Conservation (phyloP, 768 basidiomycete species). For the Hirschioporus abietinus region DNA sequence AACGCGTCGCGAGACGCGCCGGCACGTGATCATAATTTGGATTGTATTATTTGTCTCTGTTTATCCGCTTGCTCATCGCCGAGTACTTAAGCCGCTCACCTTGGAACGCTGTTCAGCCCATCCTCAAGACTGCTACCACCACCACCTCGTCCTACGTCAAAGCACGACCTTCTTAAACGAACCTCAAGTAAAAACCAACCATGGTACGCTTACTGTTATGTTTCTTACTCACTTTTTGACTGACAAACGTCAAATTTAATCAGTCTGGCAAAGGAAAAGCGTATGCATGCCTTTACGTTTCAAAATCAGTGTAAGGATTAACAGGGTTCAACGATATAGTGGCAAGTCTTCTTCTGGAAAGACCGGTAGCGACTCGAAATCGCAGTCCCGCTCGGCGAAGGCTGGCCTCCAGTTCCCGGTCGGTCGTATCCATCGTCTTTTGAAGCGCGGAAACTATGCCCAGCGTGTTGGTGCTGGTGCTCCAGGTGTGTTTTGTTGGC, state of each 20-base stretch:
- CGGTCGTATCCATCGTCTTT: conserved; percentile 72
- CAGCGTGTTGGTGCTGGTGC: conserved; percentile 67
- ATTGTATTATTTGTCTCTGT: conserved; percentile 1
- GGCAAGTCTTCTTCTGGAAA: conserved; percentile 43
- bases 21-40: conserved; percentile 9
- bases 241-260: conserved; percentile 13
- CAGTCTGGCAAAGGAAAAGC: conserved; percentile 56
- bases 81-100: conserved; percentile 4
- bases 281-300: conserved; percentile 25
- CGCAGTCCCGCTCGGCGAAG: conserved; percentile 61
- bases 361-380: conserved; percentile 48
- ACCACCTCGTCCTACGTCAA: conserved; percentile 20
- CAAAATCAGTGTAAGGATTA: conserved; percentile 7
- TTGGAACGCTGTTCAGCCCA: neutral
- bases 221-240: neutral
- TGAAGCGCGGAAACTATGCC: conserved; percentile 71
- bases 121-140: conserved; percentile 9
- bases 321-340: conserved; percentile 20
- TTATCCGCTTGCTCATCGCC: neutral
- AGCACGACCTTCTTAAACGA: conserved; percentile 14
- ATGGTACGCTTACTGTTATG: conserved; percentile 28
- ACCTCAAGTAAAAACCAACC: conserved; percentile 14
- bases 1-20: neutral
- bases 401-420: conserved; percentile 73
- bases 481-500: conserved; percentile 39